These are phyloP conservation scores for Wickerhamiella occidentalis DNA, from an alignment of 805 yeast species.

Conservation along the genomic window DNA sequence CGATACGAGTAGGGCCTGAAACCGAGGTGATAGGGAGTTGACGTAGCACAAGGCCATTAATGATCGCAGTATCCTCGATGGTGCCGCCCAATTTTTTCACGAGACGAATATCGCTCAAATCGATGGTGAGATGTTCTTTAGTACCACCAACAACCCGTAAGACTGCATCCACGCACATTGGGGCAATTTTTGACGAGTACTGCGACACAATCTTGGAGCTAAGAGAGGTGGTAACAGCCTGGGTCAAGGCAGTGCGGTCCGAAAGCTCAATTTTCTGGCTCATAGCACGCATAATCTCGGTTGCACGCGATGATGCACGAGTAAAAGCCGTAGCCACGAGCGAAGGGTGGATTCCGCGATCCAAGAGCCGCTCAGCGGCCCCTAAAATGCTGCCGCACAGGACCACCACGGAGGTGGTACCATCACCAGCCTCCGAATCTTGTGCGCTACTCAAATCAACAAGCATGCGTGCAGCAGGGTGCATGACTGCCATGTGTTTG, in stretches of 20 bases:
- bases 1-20: slow-evolving; percentile 90
- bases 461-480: slow-evolving; percentile 97
- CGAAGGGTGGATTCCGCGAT: slow-evolving; percentile 88
- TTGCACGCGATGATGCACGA: slow-evolving; percentile 72
- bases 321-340: slow-evolving; percentile 88
- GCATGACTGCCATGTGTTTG: slow-evolving; percentile 95
- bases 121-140: slow-evolving; percentile 52
- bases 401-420: slow-evolving; percentile 95
- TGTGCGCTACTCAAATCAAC: slow-evolving; percentile 97
- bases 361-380: slow-evolving; percentile 84
- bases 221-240: slow-evolving; percentile 90
- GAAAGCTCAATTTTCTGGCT: slow-evolving; percentile 62
- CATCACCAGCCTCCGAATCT: slow-evolving; percentile 99
- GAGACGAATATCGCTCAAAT: slow-evolving; percentile 74
- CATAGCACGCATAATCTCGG: slow-evolving; percentile 74
- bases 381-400: slow-evolving; percentile 87
- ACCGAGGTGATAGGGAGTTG: slow-evolving; percentile 82
- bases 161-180: slow-evolving; percentile 89
- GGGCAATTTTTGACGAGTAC: slow-evolving; percentile 72
- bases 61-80: slow-evolving; percentile 86
- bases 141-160: slow-evolving; percentile 57
- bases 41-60: slow-evolving; percentile 79
- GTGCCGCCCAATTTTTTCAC: slow-evolving; percentile 96
- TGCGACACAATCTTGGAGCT: slow-evolving; percentile 94
- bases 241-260: slow-evolving; percentile 71